A percentile compares a stretch with the other conserved stretches of the same genome.
Conservation (phyloP, 805 yeast species). For the Kazachstania kunashirensis region DNA sequence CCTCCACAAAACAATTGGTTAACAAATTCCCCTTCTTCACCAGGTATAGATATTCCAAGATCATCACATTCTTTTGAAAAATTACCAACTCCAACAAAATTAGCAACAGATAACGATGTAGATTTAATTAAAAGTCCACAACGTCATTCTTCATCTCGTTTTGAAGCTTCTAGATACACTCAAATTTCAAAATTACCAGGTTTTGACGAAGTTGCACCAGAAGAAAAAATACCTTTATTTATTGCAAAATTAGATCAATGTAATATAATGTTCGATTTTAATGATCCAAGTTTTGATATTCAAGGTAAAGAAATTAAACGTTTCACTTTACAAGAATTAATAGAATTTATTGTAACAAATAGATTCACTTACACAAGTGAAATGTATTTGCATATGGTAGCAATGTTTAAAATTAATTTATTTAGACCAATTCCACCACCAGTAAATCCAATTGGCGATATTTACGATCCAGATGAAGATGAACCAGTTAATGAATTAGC, state of each 20-base stretch:
- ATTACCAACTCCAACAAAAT: constrained; percentile 53
- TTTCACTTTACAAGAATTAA: constrained; percentile 76
- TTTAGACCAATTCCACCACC: constrained; percentile 98
- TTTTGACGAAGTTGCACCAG: constrained; percentile 80
- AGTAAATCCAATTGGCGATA: constrained; percentile 91
- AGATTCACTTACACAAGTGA: constrained; percentile 82
- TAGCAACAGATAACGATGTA: constrained; percentile 47
- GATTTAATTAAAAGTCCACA: constrained; percentile 80
- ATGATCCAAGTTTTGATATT: constrained; percentile 84
- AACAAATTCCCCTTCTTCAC: background rate
- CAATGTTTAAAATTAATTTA: constrained; percentile 80
- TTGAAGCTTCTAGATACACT: constrained; percentile 64
- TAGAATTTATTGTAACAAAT: constrained; percentile 75
- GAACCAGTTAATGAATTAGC: constrained; percentile 94
- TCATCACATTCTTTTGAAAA: constrained; percentile 47
- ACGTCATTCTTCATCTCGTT: constrained; percentile 85
- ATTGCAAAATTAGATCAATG: constrained; percentile 88
- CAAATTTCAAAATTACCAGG: constrained; percentile 69
- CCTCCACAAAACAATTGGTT: background rate
- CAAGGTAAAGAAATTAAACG: constrained; percentile 90
- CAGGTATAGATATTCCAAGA: constrained; percentile 27
- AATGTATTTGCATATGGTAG: constrained; percentile 79
- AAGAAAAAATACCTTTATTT: constrained; percentile 64
- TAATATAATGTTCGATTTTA: constrained; percentile 86
- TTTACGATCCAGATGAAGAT: constrained; percentile 96